A percentile compares a stretch with the other conserved stretches of the same genome.
These are phyloP conservation scores for Parathielavia appendiculata DNA, from an alignment of 495 filamentous ascomycete species.

Conservation along the genomic window DNA sequence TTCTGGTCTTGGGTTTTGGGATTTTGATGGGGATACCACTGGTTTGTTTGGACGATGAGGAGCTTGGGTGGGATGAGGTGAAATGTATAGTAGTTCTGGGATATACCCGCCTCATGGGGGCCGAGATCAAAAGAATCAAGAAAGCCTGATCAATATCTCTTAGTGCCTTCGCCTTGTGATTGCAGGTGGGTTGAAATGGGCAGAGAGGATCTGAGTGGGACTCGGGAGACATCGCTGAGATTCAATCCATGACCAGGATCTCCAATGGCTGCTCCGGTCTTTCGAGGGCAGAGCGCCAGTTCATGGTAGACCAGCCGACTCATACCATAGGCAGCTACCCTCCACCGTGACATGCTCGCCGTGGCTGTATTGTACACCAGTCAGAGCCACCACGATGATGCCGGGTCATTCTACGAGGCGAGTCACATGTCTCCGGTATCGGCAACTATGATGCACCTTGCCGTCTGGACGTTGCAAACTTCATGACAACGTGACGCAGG, in stretches of 20 bases:
- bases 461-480: neutral
- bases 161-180: neutral
- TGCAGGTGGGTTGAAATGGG: neutral
- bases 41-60: neutral
- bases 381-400: neutral
- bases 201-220: neutral
- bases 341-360: neutral
- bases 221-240: neutral
- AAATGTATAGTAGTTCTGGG: slow-evolving; percentile 8
- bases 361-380: neutral
- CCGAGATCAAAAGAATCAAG: slow-evolving; percentile 11
- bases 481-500: neutral
- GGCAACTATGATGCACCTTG: neutral
- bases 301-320: too few relatives aligned
- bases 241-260: too few relatives aligned
- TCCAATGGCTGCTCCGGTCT: too few relatives aligned
- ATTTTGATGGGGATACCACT: slow-evolving; percentile 8
- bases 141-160: neutral
- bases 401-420: neutral
- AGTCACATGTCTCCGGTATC: too few relatives aligned
- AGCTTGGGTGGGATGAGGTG: neutral
- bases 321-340: too few relatives aligned
- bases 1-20: slow-evolving; percentile 10
- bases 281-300: too few relatives aligned
- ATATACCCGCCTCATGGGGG: slow-evolving; percentile 12